Evolutionary conservation across 2,329 filamentous ascomycete genomes (phyloP).

Genomic region (Penicillium expansum): DNA sequence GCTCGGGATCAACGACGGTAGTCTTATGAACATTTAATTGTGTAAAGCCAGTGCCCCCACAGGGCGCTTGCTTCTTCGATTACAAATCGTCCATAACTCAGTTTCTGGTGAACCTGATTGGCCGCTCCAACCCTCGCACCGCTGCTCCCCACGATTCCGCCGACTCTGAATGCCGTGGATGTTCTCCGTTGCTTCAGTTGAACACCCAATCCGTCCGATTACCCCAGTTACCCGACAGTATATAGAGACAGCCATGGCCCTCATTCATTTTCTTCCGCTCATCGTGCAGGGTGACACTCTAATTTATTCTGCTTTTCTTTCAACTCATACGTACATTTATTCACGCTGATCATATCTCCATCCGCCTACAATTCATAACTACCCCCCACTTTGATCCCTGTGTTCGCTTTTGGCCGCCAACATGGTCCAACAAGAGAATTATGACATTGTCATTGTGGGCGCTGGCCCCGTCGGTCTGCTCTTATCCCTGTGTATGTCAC

Average conservation of each 20-base stretch:
- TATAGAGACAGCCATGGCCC: conserved; percentile 28
- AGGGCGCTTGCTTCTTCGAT: not conserved
- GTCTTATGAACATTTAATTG: conserved; percentile 14
- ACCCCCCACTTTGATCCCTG: not conserved
- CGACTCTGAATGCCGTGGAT: conserved; percentile 38
- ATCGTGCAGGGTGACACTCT: conserved; percentile 10
- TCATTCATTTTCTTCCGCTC: conserved; percentile 6
- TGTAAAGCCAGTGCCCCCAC: conserved; percentile 12
- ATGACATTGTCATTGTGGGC: conserved; percentile 77
- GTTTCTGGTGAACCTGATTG: conserved; percentile 8
- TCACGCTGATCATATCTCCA: not conserved
- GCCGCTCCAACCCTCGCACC: conserved; percentile 5
- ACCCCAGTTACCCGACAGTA: conserved; percentile 23
- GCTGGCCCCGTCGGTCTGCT: conserved; percentile 86
- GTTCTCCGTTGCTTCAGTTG: conserved; percentile 24
- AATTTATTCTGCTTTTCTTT: not conserved
- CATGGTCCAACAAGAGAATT: conserved; percentile 48
- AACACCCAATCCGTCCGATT: conserved; percentile 15
- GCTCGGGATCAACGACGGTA: conserved; percentile 29
- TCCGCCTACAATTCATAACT: not conserved
- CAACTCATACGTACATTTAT: not conserved
- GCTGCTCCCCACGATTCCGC: conserved; percentile 28
- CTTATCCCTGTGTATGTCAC: conserved; percentile 79
- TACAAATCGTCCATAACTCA: conserved; percentile 4
- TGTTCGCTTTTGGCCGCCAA: conserved; percentile 6